Conservation (phyloP, 805 yeast genomes). For the Lachancea cidri region DNA sequence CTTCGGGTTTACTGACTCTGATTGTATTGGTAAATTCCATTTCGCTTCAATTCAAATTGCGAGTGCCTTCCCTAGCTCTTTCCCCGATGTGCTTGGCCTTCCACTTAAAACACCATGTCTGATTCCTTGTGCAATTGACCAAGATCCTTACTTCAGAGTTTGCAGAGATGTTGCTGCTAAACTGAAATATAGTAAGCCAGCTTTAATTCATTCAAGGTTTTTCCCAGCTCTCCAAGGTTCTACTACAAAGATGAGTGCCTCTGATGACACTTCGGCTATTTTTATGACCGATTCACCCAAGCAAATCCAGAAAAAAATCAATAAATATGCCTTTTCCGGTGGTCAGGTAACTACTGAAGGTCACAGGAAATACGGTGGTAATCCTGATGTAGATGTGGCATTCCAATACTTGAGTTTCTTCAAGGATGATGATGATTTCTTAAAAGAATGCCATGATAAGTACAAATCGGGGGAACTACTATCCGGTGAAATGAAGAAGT, state of each 20-base stretch:
- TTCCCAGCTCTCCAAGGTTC: conserved; percentile 99
- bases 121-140: conserved; percentile 98
- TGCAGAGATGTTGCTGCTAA: conserved; percentile 97
- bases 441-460: conserved; percentile 52
- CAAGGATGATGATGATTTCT: conserved; percentile 78
- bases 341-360: conserved; percentile 85
- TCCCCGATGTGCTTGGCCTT: conserved; percentile 85
- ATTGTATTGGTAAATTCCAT: conserved; percentile 89
- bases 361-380: conserved; percentile 85
- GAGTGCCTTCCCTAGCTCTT: conserved; percentile 91
- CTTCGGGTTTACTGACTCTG: conserved; percentile 92
- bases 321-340: conserved; percentile 95
- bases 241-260: conserved; percentile 93
- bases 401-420: conserved; percentile 90
- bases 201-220: conserved; percentile 87
- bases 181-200: conserved; percentile 83
- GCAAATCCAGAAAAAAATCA: conserved; percentile 88
- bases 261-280: conserved; percentile 84
- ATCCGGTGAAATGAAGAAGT: conserved; percentile 90
- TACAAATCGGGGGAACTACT: conserved; percentile 78
- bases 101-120: conserved; percentile 90
- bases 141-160: conserved; percentile 96
- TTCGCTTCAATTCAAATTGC: conserved; percentile 96
- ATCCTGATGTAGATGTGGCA: conserved; percentile 93
- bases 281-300: conserved; percentile 93